Percentiles rank a stretch among this genome's conserved stretches.
phyloP scores from a whole-genome alignment of 2,329 filamentous ascomycete species.

The Podosphaera leucotricha region DNA sequence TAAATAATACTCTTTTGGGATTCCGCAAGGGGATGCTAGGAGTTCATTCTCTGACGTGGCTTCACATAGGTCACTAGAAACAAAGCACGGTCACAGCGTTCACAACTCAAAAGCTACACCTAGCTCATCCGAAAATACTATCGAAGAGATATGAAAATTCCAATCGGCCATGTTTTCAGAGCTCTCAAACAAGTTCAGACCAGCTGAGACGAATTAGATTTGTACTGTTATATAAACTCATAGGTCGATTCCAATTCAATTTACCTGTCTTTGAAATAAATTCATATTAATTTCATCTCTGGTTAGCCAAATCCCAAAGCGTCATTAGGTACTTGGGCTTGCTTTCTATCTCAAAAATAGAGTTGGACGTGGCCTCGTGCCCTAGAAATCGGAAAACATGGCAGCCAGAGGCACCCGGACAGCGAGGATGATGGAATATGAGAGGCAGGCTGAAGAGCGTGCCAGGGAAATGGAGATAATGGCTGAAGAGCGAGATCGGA shows the following conservation, averaged over 20 bases:
- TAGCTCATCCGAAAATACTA: background rate
- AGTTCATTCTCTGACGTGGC: background rate
- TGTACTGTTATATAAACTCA: background rate
- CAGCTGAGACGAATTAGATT: background rate
- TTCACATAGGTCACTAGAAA: background rate
- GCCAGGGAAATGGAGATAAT: conserved; percentile 11
- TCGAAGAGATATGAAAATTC: background rate
- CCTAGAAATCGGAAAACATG: conserved; percentile 1
- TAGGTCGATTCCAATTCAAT: no score
- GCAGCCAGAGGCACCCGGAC: conserved; percentile 12
- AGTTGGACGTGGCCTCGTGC: background rate
- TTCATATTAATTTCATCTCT: background rate
- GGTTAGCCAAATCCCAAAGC: background rate
- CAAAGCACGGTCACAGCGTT: background rate
- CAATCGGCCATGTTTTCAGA: background rate
- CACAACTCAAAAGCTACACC: background rate
- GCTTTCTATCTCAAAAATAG: background rate
- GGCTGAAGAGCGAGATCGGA: conserved; percentile 11
- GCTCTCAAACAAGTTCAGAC: background rate
- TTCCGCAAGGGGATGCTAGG: background rate
- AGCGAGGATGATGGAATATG: conserved; percentile 14
- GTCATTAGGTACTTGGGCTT: background rate
- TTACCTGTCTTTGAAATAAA: background rate
- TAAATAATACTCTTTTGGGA: background rate
- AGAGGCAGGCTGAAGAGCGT: conserved; percentile 14